Evolutionary conservation across 2,329 filamentous ascomycete genomes (phyloP).

Genomic region (Akanthomyces dipterigenus): DNA sequence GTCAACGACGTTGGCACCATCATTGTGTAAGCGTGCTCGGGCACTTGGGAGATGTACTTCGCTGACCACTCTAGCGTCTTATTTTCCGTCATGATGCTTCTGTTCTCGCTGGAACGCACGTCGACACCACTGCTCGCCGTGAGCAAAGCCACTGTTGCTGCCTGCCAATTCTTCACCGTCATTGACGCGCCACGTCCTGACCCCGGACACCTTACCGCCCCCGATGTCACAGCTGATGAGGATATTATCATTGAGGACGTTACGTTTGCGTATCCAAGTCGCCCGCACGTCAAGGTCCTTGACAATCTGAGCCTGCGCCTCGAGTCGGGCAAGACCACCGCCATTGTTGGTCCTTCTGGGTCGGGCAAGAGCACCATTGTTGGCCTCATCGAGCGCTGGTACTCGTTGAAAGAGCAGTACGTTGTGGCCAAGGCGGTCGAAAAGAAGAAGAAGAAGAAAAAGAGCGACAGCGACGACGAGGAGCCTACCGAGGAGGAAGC

Average conservation of each 20-base stretch:
- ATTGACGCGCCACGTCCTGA: constrained; percentile 40
- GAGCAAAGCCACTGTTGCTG: constrained; percentile 50
- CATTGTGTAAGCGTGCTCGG: constrained; percentile 38
- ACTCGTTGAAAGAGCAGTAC: constrained; percentile 50
- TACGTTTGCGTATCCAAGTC: constrained; percentile 65
- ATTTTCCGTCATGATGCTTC: constrained; percentile 52
- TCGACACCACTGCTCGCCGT: constrained; percentile 53
- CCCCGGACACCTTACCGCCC: constrained; percentile 28
- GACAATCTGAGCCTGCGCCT: constrained; percentile 53
- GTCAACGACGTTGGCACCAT: constrained; percentile 46
- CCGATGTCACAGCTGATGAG: constrained; percentile 31
- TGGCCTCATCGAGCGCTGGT: constrained; percentile 65
- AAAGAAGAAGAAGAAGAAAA: constrained; percentile 29
- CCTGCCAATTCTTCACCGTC: constrained; percentile 51
- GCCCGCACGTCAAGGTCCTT: constrained; percentile 57
- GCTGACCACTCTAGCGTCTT: constrained; percentile 32
- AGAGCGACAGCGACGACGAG: constrained; percentile 19
- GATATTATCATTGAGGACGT: constrained; percentile 51
- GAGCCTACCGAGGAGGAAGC: constrained; percentile 24
- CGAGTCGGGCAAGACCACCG: constrained; percentile 59
- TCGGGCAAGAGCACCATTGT: constrained; percentile 71
- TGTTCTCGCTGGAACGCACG: constrained; percentile 49
- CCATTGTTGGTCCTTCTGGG: constrained; percentile 67
- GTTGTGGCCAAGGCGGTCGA: constrained; percentile 35
- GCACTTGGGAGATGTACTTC: no score